Base-by-base conservation (phyloP, 2,329 filamentous ascomycete genomes). In the Ophidiomyces ophidiicola region DNA sequence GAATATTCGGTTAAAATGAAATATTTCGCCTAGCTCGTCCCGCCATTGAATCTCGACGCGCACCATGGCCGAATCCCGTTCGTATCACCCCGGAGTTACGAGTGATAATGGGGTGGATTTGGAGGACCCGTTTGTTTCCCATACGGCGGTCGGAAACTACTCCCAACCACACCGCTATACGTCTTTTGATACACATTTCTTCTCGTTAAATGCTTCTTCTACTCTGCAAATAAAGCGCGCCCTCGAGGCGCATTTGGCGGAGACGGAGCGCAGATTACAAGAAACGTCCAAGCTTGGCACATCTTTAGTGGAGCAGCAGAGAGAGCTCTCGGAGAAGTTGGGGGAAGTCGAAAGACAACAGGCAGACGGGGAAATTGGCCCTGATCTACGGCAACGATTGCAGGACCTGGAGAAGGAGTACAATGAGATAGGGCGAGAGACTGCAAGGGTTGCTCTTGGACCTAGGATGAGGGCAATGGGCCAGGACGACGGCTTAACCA, bases 321-420 rank as follows among this genome's bases (percentile, higher is more conserved):
- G 80, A 56, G 79, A 92, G 46, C 71, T 98, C 43, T 74, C 77
- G 30, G 82, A 92, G 31, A 79, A 82, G 49, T 63, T 98, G 42
- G 78, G 79, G 50, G 86, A 96, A 54, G 79, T 98, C 2, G 83
- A 93, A 51, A 76, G 79, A 54, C 69, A 83, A 44, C 71, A 85
- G 52, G 69, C 74, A 31, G 82, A 90, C 49, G 76, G 75, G 17
- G 82, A 94, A 46, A 76, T 96, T 36, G 79, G 80, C 0, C 77
- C 82, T 3, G 87, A 94, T 48, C 66, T 98, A 52, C 82, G 82
- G 44, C 74, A 80, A 53, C 86, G 82, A 61, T 71, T 98, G 38
- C 71, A 76, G 10, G 86, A 93, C 46, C 77, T 98, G 44, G 90
- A 98, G 60, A 83, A 77, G 59, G 90, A 98, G 54, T 96, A 92